phyloP scores from a whole-genome alignment of 495 filamentous ascomycete species.

The Talaromyces adpressus region DNA sequence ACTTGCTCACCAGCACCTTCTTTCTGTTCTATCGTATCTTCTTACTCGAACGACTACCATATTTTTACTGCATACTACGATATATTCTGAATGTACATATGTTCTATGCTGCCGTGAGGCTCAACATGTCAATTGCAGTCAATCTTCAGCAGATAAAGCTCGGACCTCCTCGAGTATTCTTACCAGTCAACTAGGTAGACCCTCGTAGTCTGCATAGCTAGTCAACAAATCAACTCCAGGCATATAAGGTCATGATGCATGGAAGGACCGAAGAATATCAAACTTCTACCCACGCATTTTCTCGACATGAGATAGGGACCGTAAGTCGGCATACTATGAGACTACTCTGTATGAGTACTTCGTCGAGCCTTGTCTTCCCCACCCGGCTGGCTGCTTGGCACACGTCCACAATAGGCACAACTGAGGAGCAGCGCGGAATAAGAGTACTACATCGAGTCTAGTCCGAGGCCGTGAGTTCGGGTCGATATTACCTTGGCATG shows the following conservation, averaged over 20 bases:
- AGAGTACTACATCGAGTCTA: not conserved
- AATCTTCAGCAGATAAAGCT: too few relatives aligned
- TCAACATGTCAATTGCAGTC: too few relatives aligned
- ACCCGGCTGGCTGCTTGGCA: not conserved
- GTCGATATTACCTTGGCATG: not conserved
- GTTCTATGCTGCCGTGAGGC: too few relatives aligned
- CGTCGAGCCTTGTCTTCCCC: not conserved
- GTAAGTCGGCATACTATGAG: too few relatives aligned
- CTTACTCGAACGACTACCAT: not conserved
- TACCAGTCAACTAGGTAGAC: not conserved
- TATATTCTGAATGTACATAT: too few relatives aligned
- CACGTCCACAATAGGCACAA: not conserved
- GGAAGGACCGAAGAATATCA: not conserved
- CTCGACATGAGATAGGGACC: not conserved
- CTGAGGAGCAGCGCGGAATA: not conserved
- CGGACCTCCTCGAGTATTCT: not conserved
- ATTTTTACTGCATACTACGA: too few relatives aligned
- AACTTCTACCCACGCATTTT: not conserved
- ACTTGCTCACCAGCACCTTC: not conserved
- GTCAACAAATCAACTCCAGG: too few relatives aligned
- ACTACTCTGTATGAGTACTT: too few relatives aligned
- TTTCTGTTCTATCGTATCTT: not conserved
- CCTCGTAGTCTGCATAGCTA: not conserved
- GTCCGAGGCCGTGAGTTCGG: not conserved
- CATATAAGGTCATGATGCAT: not conserved